phyloP scores from a whole-genome alignment of 257 asterid species.

The Rubia yunnanensis region DNA sequence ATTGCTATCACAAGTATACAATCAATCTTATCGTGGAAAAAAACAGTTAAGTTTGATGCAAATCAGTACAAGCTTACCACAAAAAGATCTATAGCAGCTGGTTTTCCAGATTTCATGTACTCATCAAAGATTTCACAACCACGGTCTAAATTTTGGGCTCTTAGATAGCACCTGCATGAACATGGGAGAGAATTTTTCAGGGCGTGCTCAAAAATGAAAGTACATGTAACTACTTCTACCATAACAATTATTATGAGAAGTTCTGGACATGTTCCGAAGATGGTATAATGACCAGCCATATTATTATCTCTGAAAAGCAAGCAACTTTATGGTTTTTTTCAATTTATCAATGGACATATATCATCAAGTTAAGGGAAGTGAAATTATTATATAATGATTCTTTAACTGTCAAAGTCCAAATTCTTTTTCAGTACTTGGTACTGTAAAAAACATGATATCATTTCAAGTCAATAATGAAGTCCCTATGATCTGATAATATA shows the following conservation, averaged over 20 bases:
- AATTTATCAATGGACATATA: neutral
- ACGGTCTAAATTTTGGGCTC: slow-evolving; percentile 65
- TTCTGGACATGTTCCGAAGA: neutral
- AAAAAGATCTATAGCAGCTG: slow-evolving; percentile 52
- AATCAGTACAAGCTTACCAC: slow-evolving; percentile 42
- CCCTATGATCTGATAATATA: neutral
- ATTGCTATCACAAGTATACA: neutral
- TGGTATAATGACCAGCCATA: neutral
- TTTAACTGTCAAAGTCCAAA: neutral
- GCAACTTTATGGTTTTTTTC: neutral
- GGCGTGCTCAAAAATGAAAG: neutral
- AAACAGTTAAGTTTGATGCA: slow-evolving; percentile 1
- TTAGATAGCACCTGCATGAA: slow-evolving; percentile 63
- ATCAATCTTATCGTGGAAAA: neutral
- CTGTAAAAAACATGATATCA: neutral
- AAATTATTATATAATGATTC: neutral
- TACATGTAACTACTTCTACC: neutral
- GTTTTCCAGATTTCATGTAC: slow-evolving; percentile 51
- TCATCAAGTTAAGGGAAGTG: neutral
- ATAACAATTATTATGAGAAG: neutral
- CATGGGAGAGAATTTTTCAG: neutral
- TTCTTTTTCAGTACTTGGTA: neutral
- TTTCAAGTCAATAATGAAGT: neutral
- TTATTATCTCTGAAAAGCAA: neutral
- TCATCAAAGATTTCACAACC: slow-evolving; percentile 62